Evolutionary conservation across 305 asterid genomes (phyloP), one percentile per base, ranked within the genome.

Genomic region (Fraxinus paxiana): DNA sequence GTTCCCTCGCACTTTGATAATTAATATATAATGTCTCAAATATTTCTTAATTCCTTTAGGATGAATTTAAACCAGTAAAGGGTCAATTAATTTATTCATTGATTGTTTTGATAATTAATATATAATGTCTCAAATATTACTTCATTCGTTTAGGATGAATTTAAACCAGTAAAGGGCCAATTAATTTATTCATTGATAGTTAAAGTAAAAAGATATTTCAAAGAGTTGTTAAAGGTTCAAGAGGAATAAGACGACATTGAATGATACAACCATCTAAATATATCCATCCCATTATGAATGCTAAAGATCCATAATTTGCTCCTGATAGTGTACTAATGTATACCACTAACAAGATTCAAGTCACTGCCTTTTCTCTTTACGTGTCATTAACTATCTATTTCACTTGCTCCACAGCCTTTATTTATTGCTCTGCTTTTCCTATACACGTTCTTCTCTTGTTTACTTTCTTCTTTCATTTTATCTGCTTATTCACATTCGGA

Each of bases 391-490:
- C 33, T 24, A 63, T 63, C 30, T 63, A 63, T 15, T 63, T 24
- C 6, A 8, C 7, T 24, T 6, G 28, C 34, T 63, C n/a, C 71
- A 7, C 7, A 24, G 71, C 34, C 33, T 63, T 63, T 63, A 22
- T 63, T 63, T 63, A 20, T 63, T 63, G 71, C 71, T 63, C 71
- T 63, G 34, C 34, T 24, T 63, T 59, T 38, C 76, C 24, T 33
- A 18, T 26, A 38, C 43, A 6, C 37, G 20, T 37, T 63, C 73
- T 72, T 48, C 26, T 18, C 61, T 31, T 18, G 77, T 18, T 75
- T 54, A 6, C 20, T 76, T 63, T 79, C 73, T 73, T 74, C 83
- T 67, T 31, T 61, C 12, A 5, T 73, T 38, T 48, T 46, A 75
- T 22, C 41, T 15, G 34, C 69, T 35, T 15, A 26, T 65, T 15